Percentiles rank a stretch among this genome's conserved stretches.
phyloP scores from a whole-genome alignment of 2,329 filamentous ascomycete genomes.

The Calonectria multiphialidica region DNA sequence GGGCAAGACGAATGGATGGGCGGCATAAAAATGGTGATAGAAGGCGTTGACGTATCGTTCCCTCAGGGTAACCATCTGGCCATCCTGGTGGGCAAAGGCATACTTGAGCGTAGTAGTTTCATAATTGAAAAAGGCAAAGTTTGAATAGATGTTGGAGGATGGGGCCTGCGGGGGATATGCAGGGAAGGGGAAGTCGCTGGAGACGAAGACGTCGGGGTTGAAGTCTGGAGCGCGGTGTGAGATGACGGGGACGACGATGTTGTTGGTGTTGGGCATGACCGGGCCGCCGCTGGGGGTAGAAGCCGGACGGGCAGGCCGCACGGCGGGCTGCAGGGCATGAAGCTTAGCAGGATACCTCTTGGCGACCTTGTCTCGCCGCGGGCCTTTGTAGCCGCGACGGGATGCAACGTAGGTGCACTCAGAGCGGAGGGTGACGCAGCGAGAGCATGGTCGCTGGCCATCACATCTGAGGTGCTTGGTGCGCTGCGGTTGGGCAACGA shows the following conservation, averaged over 20 bases:
- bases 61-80: constrained; percentile 47
- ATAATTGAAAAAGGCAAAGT: constrained; percentile 49
- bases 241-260: constrained; percentile 28
- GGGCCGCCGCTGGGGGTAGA: constrained; percentile 43
- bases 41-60: constrained; percentile 69
- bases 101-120: constrained; percentile 28
- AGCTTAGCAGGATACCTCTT: constrained; percentile 57
- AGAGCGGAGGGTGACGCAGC: constrained; percentile 68
- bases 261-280: constrained; percentile 56
- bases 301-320: constrained; percentile 44
- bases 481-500: constrained; percentile 52
- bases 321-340: constrained; percentile 59
- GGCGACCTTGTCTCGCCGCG: constrained; percentile 47
- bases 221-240: not conserved
- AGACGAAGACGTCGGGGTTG: not conserved
- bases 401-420: constrained; percentile 80
- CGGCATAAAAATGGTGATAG: constrained; percentile 67
- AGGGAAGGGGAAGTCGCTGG: not conserved
- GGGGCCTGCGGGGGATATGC: not conserved
- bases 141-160: not conserved
- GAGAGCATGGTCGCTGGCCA: constrained; percentile 75
- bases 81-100: constrained; percentile 18
- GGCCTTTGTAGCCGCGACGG: constrained; percentile 78
- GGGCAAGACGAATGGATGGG: constrained; percentile 69
- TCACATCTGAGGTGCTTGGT: constrained; percentile 82